Conservation (phyloP, 192 early-diverging fungal genomes). For the Podila horticola region DNA sequence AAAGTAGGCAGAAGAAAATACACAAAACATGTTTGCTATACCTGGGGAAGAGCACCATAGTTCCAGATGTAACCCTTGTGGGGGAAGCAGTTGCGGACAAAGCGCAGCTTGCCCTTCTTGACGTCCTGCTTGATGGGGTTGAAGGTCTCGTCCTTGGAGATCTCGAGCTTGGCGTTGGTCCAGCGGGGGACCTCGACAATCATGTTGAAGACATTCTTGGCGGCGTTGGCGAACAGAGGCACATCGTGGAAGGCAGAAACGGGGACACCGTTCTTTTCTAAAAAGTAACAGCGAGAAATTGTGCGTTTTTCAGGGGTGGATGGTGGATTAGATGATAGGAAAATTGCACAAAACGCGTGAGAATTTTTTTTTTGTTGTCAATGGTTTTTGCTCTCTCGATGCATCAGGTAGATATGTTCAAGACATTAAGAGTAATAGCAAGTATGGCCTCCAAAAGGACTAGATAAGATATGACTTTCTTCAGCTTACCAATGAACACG, state of each 20-base stretch:
- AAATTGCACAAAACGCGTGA: too few relatives aligned
- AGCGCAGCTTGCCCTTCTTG: conserved; percentile 99
- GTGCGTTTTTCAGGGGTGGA: neutral
- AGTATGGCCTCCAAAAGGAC: neutral
- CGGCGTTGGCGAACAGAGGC: conserved; percentile 90
- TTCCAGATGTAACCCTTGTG: conserved; percentile 99
- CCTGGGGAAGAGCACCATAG: conserved; percentile 98
- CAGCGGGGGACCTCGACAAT: conserved; percentile 98
- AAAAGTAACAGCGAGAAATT: neutral
- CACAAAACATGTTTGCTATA: conserved; percentile 18
- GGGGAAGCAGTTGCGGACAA: conserved; percentile 98
- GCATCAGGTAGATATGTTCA: too few relatives aligned
- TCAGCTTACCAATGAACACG: conserved; percentile 79
- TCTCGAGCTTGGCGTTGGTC: conserved; percentile 99
- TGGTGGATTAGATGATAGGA: conserved; percentile 9
- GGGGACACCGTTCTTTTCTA: conserved; percentile 83
- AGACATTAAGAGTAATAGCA: too few relatives aligned
- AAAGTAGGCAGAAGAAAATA: neutral
- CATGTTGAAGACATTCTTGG: conserved; percentile 96
- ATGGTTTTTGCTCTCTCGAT: too few relatives aligned
- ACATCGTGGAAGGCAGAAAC: conserved; percentile 98
- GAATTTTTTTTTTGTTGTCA: too few relatives aligned
- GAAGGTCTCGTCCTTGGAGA: conserved; percentile 94
- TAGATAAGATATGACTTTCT: neutral
- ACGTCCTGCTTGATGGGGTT: conserved; percentile 99